Evolutionary conservation across 225 moss, liverwort and hornwort species (phyloP).

Genomic region (Thuidium tamariscinum): DNA sequence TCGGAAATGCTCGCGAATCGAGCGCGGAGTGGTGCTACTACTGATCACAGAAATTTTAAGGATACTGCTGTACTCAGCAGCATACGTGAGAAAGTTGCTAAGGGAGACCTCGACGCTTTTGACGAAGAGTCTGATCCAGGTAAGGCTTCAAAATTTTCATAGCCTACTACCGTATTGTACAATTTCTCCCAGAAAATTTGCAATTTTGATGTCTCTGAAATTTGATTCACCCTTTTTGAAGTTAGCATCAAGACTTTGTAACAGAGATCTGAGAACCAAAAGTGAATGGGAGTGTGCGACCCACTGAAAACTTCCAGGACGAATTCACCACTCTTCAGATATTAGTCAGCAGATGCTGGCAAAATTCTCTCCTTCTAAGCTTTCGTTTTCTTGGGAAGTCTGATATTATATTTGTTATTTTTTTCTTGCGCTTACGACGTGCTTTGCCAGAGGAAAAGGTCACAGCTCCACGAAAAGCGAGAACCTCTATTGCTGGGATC

Average conservation of each 20-base stretch:
- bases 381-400: not conserved
- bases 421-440: not conserved
- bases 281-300: not conserved
- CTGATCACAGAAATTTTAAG: not conserved
- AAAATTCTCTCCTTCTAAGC: not conserved
- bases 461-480: constrained; percentile 4
- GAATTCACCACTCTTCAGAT: not conserved
- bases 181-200: not conserved
- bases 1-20: constrained; percentile 18
- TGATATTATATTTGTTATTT: not conserved
- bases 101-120: constrained; percentile 13
- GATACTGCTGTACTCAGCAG: constrained; percentile 8
- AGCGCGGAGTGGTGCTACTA: not conserved
- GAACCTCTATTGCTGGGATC: constrained; percentile 29
- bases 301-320: not conserved
- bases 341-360: not conserved
- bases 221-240: not conserved
- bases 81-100: constrained; percentile 18
- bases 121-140: not conserved
- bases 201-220: not conserved
- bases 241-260: not conserved
- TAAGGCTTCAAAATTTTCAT: not conserved
- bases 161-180: no score
- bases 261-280: not conserved
- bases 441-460: not conserved